Conservation (phyloP, 2,329 filamentous ascomycete species). For the Clarireedia paspali region DNA sequence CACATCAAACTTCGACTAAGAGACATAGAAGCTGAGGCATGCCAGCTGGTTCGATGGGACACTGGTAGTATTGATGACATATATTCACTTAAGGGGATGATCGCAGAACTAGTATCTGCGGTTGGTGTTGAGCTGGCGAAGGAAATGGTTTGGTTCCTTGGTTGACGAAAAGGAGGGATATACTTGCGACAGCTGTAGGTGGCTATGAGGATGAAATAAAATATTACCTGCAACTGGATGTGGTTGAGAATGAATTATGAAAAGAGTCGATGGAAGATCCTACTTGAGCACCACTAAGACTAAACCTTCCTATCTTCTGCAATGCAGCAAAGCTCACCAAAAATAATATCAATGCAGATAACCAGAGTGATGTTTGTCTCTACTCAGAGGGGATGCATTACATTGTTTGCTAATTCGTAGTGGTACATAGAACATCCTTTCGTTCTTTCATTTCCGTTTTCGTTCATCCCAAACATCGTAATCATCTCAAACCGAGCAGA, state of each 20-base stretch:
- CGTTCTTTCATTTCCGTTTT: neutral
- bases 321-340: too few species aligned
- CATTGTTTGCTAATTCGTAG: constrained; percentile 1
- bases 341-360: too few species aligned
- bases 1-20: constrained; percentile 40
- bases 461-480: constrained; percentile 4
- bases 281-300: too few species aligned
- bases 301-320: too few species aligned
- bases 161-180: too few species aligned
- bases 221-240: too few species aligned
- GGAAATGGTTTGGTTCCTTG: constrained; percentile 31
- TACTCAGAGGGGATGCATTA: too few species aligned
- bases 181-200: too few species aligned
- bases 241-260: too few species aligned
- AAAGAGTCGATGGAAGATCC: too few species aligned
- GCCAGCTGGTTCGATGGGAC: constrained; percentile 47
- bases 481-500: constrained; percentile 54
- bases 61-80: constrained; percentile 41
- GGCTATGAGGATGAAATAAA: too few species aligned
- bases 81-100: constrained; percentile 48
- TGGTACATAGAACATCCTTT: constrained; percentile 6
- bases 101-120: constrained; percentile 61
- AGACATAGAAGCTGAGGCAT: constrained; percentile 31
- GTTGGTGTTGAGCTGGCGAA: constrained; percentile 53
- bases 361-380: too few species aligned